Evolutionary conservation across 2,329 filamentous ascomycete genomes (phyloP).

Genomic region (Phyllosticta citriasiana): DNA sequence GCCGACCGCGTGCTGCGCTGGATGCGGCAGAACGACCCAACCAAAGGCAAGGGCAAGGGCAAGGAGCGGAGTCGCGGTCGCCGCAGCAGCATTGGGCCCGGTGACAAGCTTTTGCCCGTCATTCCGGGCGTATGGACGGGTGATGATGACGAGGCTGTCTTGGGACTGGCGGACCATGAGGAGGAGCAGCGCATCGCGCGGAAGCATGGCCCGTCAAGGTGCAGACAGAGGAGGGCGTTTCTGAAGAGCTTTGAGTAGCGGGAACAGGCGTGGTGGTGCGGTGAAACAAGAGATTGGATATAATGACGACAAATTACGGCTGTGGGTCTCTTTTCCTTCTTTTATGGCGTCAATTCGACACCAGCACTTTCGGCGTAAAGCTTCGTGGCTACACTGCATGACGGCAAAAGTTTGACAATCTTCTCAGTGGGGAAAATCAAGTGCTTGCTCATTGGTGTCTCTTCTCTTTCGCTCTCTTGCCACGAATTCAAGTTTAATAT

Average conservation of each 20-base stretch:
- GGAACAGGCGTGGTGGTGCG: too few species aligned
- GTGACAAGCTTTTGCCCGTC: neutral
- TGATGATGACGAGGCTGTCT: neutral
- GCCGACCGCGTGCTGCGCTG: neutral
- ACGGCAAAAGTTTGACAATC: too few species aligned
- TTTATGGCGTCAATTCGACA: too few species aligned
- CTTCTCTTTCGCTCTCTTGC: too few species aligned
- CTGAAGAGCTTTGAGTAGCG: neutral
- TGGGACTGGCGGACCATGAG: neutral
- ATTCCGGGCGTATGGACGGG: constrained; percentile 7
- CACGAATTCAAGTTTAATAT: too few species aligned
- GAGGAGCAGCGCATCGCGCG: neutral
- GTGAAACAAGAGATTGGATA: neutral
- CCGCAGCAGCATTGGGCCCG: neutral
- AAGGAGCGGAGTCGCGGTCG: neutral
- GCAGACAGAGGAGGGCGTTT: constrained; percentile 1
- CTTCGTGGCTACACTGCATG: too few species aligned
- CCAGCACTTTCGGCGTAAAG: too few species aligned
- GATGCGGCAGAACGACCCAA: neutral
- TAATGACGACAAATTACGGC: neutral
- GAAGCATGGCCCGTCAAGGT: constrained; percentile 5
- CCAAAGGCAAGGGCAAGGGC: neutral
- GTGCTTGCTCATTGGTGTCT: too few species aligned
- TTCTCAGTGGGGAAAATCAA: too few species aligned
- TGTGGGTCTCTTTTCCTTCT: too few species aligned